Percentiles rank a stretch among this genome's conserved stretches.
Conservation (phyloP, 2,329 filamentous ascomycete species). For the Aspergillus clavatus region DNA sequence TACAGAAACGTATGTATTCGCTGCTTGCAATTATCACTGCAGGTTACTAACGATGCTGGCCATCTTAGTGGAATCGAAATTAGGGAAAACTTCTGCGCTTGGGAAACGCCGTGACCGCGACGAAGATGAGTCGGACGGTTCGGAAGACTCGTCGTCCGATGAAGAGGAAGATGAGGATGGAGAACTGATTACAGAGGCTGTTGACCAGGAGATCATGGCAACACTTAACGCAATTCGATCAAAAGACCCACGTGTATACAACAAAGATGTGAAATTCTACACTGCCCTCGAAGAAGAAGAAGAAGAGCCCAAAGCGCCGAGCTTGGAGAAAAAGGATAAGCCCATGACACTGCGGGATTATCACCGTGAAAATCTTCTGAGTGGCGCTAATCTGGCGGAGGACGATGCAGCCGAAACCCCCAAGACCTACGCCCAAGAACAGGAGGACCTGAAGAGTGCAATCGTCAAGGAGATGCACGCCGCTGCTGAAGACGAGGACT, state of each 20-base stretch:
- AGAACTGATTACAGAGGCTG: conserved; percentile 74
- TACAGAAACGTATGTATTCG: conserved; percentile 47
- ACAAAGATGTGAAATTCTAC: conserved; percentile 75
- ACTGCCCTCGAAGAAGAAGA: conserved; percentile 48
- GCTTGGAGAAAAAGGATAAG: conserved; percentile 64
- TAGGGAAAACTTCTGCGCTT: conserved; percentile 47
- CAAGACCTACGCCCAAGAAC: conserved; percentile 80
- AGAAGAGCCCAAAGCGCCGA: conserved; percentile 40
- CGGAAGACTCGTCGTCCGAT: conserved; percentile 63
- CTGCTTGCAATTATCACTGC: not conserved
- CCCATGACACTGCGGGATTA: conserved; percentile 84
- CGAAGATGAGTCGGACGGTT: conserved; percentile 48
- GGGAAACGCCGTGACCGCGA: conserved; percentile 35
- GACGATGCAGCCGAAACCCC: conserved; percentile 45
- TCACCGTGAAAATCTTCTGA: conserved; percentile 82
- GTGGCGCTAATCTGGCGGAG: conserved; percentile 59
- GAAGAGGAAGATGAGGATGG: conserved; percentile 89
- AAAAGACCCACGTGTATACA: conserved; percentile 89
- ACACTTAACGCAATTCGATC: conserved; percentile 81
- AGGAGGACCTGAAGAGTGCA: conserved; percentile 72
- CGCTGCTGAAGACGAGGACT: conserved; percentile 46
- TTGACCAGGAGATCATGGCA: conserved; percentile 82
- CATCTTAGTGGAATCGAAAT: conserved; percentile 83
- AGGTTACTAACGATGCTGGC: not conserved
- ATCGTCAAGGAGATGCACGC: conserved; percentile 78